Percentiles rank a stretch among this genome's conserved stretches.
These are phyloP conservation scores for Ramichloridium luteum DNA, from an alignment of 2,329 filamentous ascomycete genomes.

Conservation along the genomic window DNA sequence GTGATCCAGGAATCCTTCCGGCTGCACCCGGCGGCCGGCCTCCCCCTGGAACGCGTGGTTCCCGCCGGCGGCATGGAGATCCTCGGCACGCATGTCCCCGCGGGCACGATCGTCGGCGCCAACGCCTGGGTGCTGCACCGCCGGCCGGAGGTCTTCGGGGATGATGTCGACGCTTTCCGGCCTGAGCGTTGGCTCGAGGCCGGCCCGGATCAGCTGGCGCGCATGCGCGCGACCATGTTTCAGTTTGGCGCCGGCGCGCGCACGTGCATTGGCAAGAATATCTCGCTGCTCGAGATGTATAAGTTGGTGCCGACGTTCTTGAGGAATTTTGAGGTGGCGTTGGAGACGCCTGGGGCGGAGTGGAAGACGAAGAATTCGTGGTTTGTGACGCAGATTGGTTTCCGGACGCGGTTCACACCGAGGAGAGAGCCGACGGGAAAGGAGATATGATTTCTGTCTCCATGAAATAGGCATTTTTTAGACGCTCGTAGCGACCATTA, in stretches of 20 bases:
- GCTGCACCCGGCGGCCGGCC: constrained; percentile 59
- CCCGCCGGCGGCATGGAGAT: constrained; percentile 53
- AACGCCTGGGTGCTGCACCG: constrained; percentile 66
- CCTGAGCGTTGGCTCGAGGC: constrained; percentile 56
- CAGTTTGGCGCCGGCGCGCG: constrained; percentile 61
- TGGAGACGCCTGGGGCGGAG: constrained; percentile 28
- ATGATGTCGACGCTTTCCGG: constrained; percentile 51
- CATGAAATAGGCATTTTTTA: neutral
- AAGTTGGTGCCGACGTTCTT: constrained; percentile 46
- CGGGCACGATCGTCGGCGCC: constrained; percentile 62
- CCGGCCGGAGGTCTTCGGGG: constrained; percentile 54
- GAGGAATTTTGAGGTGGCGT: constrained; percentile 48
- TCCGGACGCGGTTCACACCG: constrained; percentile 32
- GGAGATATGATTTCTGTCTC: constrained; percentile 3
- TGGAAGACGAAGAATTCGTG: constrained; percentile 42
- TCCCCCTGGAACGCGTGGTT: constrained; percentile 62
- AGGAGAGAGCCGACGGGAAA: constrained; percentile 7
- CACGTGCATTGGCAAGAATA: constrained; percentile 52
- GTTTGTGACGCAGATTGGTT: constrained; percentile 39
- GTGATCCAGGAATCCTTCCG: constrained; percentile 69
- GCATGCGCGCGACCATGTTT: constrained; percentile 57
- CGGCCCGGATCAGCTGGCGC: no score
- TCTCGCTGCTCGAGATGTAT: constrained; percentile 37
- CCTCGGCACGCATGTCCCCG: constrained; percentile 48
- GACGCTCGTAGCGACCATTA: no score